phyloP scores from a whole-genome alignment of 768 basidiomycete species.

The Cystobasidium tubakii region DNA sequence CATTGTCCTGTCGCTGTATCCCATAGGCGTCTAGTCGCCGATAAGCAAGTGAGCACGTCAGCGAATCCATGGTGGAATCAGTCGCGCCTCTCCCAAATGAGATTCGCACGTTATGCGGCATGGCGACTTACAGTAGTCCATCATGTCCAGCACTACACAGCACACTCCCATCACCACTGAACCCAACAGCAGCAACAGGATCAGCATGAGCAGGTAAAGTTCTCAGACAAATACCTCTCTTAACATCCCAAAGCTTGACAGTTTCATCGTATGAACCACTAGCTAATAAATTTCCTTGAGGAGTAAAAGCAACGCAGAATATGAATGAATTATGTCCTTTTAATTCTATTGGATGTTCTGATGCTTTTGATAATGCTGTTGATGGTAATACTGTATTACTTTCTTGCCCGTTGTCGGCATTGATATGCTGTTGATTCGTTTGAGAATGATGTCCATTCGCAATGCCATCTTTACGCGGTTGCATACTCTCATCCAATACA shows the following conservation, averaged over 20 bases:
- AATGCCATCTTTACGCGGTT: no score
- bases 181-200: conserved; percentile 87
- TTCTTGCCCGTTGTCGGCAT: background rate
- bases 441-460: no score
- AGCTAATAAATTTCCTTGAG: conserved; percentile 78
- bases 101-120: no score
- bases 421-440: background rate
- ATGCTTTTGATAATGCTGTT: background rate
- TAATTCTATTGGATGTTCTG: conserved; percentile 55
- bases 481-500: background rate
- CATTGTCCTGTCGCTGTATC: conserved; percentile 96
- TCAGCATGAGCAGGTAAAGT: conserved; percentile 93
- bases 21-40: conserved; percentile 87
- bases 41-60: conserved; percentile 21
- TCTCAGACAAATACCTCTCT: conserved; percentile 75
- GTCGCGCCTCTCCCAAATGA: no score
- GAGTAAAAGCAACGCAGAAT: conserved; percentile 87
- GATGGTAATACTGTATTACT: background rate
- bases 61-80: no score
- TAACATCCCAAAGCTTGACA: conserved; percentile 92
- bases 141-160: conserved; percentile 95
- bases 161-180: conserved; percentile 90
- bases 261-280: conserved; percentile 95
- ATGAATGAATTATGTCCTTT: conserved; percentile 88
- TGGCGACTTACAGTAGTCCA: conserved; percentile 87